Conservation (phyloP, 2,329 filamentous ascomycete genomes). For the Neophaeococcomyces aloes region DNA sequence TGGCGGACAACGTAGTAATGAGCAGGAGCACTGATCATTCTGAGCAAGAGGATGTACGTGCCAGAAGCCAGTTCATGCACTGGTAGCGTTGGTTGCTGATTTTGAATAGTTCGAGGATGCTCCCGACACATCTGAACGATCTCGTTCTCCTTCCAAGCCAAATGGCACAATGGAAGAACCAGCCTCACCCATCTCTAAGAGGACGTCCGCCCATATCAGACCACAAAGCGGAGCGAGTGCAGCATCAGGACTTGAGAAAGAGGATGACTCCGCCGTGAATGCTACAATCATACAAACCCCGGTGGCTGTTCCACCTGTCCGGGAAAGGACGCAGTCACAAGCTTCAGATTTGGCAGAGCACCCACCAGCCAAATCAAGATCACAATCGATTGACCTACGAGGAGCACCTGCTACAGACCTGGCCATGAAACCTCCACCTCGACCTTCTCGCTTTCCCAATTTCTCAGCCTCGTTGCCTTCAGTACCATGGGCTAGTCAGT, state of each 20-base stretch:
- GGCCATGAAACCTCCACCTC: constrained; percentile 38
- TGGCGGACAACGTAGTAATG: constrained; percentile 1
- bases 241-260: not conserved
- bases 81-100: not conserved
- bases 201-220: not conserved
- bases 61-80: not conserved
- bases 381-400: constrained; percentile 27
- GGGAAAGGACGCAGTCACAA: constrained; percentile 2
- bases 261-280: not conserved
- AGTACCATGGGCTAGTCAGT: constrained; percentile 54
- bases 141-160: not conserved
- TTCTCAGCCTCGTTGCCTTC: constrained; percentile 62
- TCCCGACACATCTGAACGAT: not conserved
- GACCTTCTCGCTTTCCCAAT: constrained; percentile 53
- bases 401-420: constrained; percentile 26
- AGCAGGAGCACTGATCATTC: constrained; percentile 7
- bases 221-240: constrained; percentile 5
- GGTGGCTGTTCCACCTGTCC: not conserved
- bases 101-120: constrained; percentile 7
- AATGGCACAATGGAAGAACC: not conserved
- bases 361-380: constrained; percentile 22
- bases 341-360: constrained; percentile 1
- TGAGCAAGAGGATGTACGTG: constrained; percentile 5
- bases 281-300: constrained; percentile 1
- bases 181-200: not conserved